phyloP scores from a whole-genome alignment of 768 basidiomycete species.

The Boletus barrowsii region DNA sequence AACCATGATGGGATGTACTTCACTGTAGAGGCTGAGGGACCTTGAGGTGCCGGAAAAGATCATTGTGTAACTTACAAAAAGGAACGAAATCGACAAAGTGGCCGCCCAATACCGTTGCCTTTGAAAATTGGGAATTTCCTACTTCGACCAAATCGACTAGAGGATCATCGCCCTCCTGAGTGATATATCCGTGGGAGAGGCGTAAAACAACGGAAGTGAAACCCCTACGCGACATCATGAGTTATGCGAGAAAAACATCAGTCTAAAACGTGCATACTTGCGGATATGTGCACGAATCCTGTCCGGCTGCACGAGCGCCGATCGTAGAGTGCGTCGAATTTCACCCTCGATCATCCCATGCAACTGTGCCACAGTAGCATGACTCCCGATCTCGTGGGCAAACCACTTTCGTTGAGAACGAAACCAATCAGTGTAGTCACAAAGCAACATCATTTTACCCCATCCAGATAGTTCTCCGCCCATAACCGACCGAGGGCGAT shows the following conservation, averaged over 20 bases:
- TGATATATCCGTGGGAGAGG: conserved; percentile 40
- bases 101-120: background rate
- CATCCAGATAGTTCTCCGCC: conserved; percentile 18
- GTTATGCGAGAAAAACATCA: no score
- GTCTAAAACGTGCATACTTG: conserved; percentile 4
- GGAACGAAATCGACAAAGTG: conserved; percentile 18
- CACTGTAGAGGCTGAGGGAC: conserved; percentile 9
- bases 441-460: conserved; percentile 16
- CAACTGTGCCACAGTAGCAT: conserved; percentile 7
- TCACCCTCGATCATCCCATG: conserved; percentile 19
- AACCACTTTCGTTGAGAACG: conserved; percentile 15
- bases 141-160: conserved; percentile 30
- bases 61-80: conserved; percentile 6
- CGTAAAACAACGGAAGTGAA: conserved; percentile 30
- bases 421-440: conserved; percentile 9
- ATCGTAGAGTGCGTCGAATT: conserved; percentile 9
- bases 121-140: conserved; percentile 25
- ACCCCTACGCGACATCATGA: background rate
- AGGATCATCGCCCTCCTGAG: conserved; percentile 34
- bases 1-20: conserved; percentile 24
- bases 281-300: conserved; percentile 8
- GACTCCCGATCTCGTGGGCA: conserved; percentile 4
- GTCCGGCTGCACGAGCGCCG: conserved; percentile 4
- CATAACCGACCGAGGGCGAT: conserved; percentile 17
- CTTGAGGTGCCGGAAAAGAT: background rate